phyloP scores from a whole-genome alignment of 768 basidiomycete species.

The Psilocybe subaeruginosa region DNA sequence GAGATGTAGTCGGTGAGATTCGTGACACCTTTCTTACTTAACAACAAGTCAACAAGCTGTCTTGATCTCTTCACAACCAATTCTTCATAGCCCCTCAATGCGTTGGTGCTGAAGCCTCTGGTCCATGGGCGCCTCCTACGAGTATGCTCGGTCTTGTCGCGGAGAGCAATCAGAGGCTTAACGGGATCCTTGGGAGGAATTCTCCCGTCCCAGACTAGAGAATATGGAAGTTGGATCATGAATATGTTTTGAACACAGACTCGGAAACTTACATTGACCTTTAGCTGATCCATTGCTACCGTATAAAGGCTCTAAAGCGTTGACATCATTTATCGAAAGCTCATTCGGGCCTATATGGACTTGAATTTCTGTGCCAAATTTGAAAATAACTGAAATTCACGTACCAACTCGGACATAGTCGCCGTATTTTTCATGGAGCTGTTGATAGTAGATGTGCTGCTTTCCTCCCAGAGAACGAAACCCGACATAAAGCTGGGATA shows the following conservation, averaged over 20 bases:
- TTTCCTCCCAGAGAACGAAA: constrained; percentile 39
- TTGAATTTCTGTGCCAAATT: background rate
- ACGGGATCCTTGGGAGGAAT: constrained; percentile 39
- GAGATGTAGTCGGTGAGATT: constrained; percentile 39
- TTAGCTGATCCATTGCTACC: constrained; percentile 56
- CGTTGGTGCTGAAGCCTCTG: constrained; percentile 45
- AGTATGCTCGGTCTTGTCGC: constrained; percentile 46
- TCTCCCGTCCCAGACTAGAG: constrained; percentile 55
- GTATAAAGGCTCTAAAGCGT: constrained; percentile 47
- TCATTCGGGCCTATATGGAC: constrained; percentile 58
- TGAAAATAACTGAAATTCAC: constrained; percentile 8
- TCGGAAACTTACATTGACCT: constrained; percentile 49
- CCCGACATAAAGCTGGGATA: constrained; percentile 42
- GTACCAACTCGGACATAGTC: constrained; percentile 59
- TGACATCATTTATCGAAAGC: constrained; percentile 49
- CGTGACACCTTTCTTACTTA: constrained; percentile 28
- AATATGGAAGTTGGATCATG: background rate
- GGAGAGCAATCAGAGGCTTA: constrained; percentile 38
- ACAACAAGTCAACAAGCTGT: constrained; percentile 43
- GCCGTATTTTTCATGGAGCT: constrained; percentile 58
- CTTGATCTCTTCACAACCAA: constrained; percentile 38
- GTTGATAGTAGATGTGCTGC: constrained; percentile 48
- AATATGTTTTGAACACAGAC: constrained; percentile 2
- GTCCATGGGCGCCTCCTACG: constrained; percentile 51
- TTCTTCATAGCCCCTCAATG: constrained; percentile 49